A percentile compares a stretch with the other conserved stretches of the same genome.
Evolutionary conservation across 495 filamentous ascomycete species (phyloP).

Genomic region (Aspergillus cristatus): DNA sequence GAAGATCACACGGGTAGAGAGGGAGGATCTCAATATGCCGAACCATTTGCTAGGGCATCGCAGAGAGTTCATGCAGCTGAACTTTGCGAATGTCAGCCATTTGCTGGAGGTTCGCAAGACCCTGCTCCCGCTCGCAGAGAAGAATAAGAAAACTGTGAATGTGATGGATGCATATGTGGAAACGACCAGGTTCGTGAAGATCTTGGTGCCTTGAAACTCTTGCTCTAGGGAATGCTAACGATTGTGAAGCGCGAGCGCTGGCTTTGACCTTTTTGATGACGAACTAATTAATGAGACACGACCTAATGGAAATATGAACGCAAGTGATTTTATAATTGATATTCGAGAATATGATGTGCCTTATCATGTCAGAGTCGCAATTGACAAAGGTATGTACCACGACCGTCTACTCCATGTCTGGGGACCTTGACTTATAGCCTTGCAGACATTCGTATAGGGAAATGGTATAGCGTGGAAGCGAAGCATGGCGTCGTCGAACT

Average conservation of each 20-base stretch:
- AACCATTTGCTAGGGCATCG: constrained; percentile 93
- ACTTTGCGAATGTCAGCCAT: constrained; percentile 80
- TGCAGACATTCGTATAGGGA: constrained; percentile 85
- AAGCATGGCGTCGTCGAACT: constrained; percentile 82
- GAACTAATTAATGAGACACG: constrained; percentile 76
- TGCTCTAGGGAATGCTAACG: constrained; percentile 15
- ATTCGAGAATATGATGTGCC: constrained; percentile 99
- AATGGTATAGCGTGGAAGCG: constrained; percentile 94
- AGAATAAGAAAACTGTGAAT: constrained; percentile 89
- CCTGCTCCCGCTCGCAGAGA: constrained; percentile 86
- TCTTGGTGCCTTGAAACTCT: neutral
- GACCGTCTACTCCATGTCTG: neutral
- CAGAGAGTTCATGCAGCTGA: constrained; percentile 73
- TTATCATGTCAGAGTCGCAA: constrained; percentile 97
- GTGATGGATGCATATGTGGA: constrained; percentile 98
- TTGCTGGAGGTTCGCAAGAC: constrained; percentile 71
- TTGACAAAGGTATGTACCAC: constrained; percentile 66
- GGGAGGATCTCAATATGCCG: constrained; percentile 91
- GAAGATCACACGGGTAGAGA: constrained; percentile 64
- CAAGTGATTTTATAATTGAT: constrained; percentile 96
- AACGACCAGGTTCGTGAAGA: constrained; percentile 64
- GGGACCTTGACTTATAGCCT: constrained; percentile 7
- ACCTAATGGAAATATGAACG: constrained; percentile 72
- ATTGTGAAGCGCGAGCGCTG: constrained; percentile 59
- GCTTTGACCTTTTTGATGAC: constrained; percentile 95